phyloP scores from a whole-genome alignment of 2,329 filamentous ascomycete genomes.

The Seiridium cupressi region DNA sequence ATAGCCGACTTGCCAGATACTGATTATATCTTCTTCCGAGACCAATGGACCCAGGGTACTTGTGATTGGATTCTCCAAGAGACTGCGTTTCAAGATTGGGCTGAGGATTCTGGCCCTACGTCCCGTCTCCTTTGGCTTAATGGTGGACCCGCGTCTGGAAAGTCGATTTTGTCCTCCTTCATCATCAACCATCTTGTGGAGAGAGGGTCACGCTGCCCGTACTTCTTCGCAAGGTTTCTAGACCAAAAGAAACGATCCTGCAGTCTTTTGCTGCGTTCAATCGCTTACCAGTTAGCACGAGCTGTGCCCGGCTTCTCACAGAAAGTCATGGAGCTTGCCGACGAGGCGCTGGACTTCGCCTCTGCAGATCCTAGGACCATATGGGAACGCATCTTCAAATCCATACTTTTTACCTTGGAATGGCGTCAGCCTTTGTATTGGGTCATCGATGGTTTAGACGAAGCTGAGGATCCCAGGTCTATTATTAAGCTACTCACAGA shows the following conservation, averaged over 20 bases:
- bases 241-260: slow-evolving; percentile 14
- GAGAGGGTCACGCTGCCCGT: slow-evolving; percentile 10
- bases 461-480: slow-evolving; percentile 16
- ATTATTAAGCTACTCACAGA: slow-evolving; percentile 26
- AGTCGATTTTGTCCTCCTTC: slow-evolving; percentile 17
- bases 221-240: slow-evolving; percentile 15
- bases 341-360: slow-evolving; percentile 21
- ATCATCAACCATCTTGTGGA: slow-evolving; percentile 15
- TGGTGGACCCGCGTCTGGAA: slow-evolving; percentile 14
- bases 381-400: slow-evolving; percentile 31
- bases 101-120: background rate
- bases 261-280: slow-evolving; percentile 22
- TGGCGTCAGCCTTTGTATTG: background rate
- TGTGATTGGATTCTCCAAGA: slow-evolving; percentile 11
- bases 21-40: slow-evolving; percentile 16
- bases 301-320: slow-evolving; percentile 14
- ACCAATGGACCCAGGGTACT: slow-evolving; percentile 14
- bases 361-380: slow-evolving; percentile 20
- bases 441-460: background rate
- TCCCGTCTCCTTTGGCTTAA: slow-evolving; percentile 11
- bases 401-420: slow-evolving; percentile 24
- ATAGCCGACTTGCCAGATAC: slow-evolving; percentile 10
- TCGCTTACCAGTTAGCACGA: slow-evolving; percentile 29
- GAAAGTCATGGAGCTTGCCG: slow-evolving; percentile 19
- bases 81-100: slow-evolving; percentile 8